Evolutionary conservation across 352 stramenopile genomes (phyloP).

Genomic region (Pythium myriotylum): DNA sequence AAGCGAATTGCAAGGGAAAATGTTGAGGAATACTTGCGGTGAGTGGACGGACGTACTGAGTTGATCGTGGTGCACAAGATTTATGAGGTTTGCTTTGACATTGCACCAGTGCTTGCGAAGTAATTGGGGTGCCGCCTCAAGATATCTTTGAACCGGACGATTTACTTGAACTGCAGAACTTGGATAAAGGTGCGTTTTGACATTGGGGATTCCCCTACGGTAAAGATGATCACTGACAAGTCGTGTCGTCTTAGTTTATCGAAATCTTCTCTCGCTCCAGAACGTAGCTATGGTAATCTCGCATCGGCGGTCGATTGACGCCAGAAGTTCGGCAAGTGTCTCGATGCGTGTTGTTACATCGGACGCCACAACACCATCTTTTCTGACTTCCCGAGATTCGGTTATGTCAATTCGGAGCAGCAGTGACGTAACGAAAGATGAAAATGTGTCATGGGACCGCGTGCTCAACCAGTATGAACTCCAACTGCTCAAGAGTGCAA

Average conservation of each 20-base stretch:
- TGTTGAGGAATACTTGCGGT: constrained; percentile 72
- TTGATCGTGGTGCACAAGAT: no score
- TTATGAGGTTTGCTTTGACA: no score
- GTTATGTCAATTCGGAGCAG: constrained; percentile 46
- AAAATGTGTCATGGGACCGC: constrained; percentile 64
- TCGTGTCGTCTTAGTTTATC: no score
- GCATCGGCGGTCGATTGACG: constrained; percentile 77
- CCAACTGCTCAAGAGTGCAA: constrained; percentile 57
- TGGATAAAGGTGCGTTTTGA: constrained; percentile 60
- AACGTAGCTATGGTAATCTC: constrained; percentile 71
- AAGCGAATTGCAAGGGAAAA: constrained; percentile 41
- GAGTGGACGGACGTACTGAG: constrained; percentile 6
- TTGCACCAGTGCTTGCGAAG: constrained; percentile 55
- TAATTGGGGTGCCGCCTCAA: constrained; percentile 55
- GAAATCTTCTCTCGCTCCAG: constrained; percentile 79
- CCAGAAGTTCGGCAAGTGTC: constrained; percentile 60
- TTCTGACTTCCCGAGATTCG: constrained; percentile 18
- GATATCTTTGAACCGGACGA: constrained; percentile 80
- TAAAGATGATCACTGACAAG: no score
- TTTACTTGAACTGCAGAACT: constrained; percentile 53
- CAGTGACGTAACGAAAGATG: constrained; percentile 33
- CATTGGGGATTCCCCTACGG: no score
- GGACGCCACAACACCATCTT: constrained; percentile 16
- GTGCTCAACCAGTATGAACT: constrained; percentile 71
- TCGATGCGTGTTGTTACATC: constrained; percentile 13